Conservation (phyloP, 192 early-diverging fungal genomes). For the Backusella mclennaniae region DNA sequence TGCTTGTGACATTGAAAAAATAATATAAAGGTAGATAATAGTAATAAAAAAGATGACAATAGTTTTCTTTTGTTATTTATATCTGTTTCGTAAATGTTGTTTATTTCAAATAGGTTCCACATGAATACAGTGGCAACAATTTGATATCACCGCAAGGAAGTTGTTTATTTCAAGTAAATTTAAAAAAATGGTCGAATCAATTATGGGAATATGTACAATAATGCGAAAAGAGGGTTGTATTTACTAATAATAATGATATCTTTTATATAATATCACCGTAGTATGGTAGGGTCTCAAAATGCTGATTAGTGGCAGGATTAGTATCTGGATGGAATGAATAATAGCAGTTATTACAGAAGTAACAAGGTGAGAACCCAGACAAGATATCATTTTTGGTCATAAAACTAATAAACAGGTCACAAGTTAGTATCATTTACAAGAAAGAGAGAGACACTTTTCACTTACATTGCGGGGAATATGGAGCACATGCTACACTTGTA, state of each 20-base stretch:
- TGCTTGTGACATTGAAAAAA: too few species aligned
- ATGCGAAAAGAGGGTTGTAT: neutral
- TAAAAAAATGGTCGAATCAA: too few species aligned
- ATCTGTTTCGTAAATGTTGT: too few species aligned
- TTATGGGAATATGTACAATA: neutral
- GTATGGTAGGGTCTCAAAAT: neutral
- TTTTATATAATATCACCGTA: neutral
- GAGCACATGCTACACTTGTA: conserved; percentile 16
- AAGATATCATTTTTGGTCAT: conserved; percentile 13
- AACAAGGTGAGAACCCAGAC: conserved; percentile 12
- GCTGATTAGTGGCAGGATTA: neutral
- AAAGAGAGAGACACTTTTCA: neutral
- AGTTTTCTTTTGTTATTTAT: too few species aligned
- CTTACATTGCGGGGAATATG: conserved; percentile 17
- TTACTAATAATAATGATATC: too few species aligned
- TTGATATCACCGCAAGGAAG: too few species aligned
- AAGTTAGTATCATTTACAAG: neutral
- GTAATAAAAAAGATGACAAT: too few species aligned
- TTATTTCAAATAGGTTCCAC: too few species aligned
- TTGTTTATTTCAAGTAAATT: too few species aligned
- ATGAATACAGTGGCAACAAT: too few species aligned
- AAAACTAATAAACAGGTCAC: neutral
- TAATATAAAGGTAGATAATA: too few species aligned
- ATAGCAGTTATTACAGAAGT: conserved; percentile 6
- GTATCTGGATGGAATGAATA: neutral